Conservation (phyloP, 257 asterid species). For the Gentiana dahurica region DNA sequence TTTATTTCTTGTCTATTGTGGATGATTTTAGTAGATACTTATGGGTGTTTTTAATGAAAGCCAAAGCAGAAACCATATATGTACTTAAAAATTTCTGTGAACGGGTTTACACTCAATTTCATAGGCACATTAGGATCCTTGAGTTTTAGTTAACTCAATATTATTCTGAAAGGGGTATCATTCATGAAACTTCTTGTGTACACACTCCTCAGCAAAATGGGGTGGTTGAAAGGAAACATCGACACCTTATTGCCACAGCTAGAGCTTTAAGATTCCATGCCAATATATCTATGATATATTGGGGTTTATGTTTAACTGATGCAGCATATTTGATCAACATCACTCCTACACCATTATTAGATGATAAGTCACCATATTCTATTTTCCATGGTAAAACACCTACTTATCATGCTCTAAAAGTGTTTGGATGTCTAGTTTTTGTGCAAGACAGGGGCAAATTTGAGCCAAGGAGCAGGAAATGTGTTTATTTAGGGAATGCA, state of each 20-base stretch:
- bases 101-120: background rate
- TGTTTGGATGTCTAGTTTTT: background rate
- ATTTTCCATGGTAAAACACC: background rate
- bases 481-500: background rate
- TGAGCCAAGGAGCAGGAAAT: background rate
- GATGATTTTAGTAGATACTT: background rate
- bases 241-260: background rate
- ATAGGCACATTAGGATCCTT: background rate
- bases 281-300: background rate
- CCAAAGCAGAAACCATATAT: background rate
- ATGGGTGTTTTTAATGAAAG: too few relatives aligned
- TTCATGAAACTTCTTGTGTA: background rate
- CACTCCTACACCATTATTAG: background rate
- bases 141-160: background rate
- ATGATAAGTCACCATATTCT: background rate
- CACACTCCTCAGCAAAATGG: background rate
- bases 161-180: background rate
- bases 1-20: background rate
- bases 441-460: background rate
- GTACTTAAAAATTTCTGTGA: background rate
- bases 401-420: background rate
- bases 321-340: background rate
- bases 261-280: background rate
- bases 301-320: background rate
- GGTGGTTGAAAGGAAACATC: background rate